Conservation (phyloP, 208 protist genomes). For the Endotrypanum monterogeii region DNA sequence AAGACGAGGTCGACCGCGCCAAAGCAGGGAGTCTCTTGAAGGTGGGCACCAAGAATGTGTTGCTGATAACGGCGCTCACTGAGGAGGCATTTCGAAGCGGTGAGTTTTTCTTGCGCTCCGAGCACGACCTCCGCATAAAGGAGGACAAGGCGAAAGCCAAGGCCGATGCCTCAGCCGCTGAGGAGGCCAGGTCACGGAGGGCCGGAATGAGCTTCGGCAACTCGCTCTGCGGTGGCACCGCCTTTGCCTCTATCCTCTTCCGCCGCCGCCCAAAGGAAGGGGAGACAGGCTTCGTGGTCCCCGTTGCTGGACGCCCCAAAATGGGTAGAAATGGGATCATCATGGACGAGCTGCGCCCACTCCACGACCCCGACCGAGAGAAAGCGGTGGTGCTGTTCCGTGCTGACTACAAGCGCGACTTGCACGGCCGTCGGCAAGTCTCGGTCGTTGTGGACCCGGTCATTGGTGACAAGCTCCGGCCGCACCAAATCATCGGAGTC, state of each 20-base stretch:
- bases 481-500: constrained; percentile 89
- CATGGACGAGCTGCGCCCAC: constrained; percentile 56
- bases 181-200: constrained; percentile 43
- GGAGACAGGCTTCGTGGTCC: constrained; percentile 76
- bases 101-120: constrained; percentile 87
- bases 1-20: constrained; percentile 64
- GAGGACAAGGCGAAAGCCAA: constrained; percentile 83
- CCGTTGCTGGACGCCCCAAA: constrained; percentile 75
- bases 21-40: constrained; percentile 65
- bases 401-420: constrained; percentile 90
- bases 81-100: constrained; percentile 88
- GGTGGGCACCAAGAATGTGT: constrained; percentile 71
- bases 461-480: constrained; percentile 91
- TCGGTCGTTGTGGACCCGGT: constrained; percentile 92
- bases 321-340: constrained; percentile 60
- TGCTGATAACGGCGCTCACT: constrained; percentile 77
- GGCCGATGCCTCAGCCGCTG: constrained; percentile 54
- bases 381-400: constrained; percentile 88
- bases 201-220: constrained; percentile 80
- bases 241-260: constrained; percentile 67
- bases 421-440: constrained; percentile 75
- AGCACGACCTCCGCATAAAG: constrained; percentile 80
- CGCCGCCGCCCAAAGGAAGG: constrained; percentile 72
- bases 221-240: constrained; percentile 24
- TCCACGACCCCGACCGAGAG: constrained; percentile 81